Conservation (phyloP, 2,329 filamentous ascomycete species). For the Fusarium lateritium region DNA sequence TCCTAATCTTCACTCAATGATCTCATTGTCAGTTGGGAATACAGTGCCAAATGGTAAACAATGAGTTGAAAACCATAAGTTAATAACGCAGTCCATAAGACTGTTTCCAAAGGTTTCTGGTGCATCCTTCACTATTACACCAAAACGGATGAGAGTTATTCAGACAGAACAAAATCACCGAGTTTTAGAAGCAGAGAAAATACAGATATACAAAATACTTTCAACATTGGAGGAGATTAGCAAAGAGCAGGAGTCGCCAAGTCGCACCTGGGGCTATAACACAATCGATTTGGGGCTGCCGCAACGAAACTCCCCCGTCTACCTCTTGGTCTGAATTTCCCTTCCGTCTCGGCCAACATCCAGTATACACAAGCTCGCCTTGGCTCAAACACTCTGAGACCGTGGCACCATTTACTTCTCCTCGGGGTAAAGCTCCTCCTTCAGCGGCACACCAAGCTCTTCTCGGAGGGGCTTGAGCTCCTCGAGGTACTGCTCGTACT, state of each 20-base stretch:
- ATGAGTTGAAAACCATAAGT: neutral
- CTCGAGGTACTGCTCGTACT: slow-evolving; percentile 96
- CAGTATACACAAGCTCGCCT: slow-evolving; percentile 53
- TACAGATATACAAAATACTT: slow-evolving; percentile 37
- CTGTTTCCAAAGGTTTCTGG: too few species aligned
- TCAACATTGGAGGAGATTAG: slow-evolving; percentile 44
- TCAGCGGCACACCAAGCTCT: slow-evolving; percentile 91
- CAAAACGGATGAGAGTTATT: too few species aligned
- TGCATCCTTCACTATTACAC: too few species aligned
- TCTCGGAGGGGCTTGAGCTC: slow-evolving; percentile 94
- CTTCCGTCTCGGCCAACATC: slow-evolving; percentile 54
- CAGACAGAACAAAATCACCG: slow-evolving; percentile 12
- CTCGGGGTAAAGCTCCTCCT: slow-evolving; percentile 92
- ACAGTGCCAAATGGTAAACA: neutral
- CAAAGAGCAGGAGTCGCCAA: slow-evolving; percentile 44
- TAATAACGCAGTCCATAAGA: too few species aligned
- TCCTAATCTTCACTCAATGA: neutral
- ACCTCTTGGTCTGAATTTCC: slow-evolving; percentile 49
- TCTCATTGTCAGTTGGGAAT: neutral
- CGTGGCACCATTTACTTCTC: slow-evolving; percentile 58
- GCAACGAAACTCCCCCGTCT: slow-evolving; percentile 51
- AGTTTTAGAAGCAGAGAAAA: slow-evolving; percentile 5
- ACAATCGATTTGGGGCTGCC: slow-evolving; percentile 53
- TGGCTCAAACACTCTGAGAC: slow-evolving; percentile 40
- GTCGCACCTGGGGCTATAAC: slow-evolving; percentile 49